Conservation (phyloP, 306 rosid genomes). For the Dryas drummondii region DNA sequence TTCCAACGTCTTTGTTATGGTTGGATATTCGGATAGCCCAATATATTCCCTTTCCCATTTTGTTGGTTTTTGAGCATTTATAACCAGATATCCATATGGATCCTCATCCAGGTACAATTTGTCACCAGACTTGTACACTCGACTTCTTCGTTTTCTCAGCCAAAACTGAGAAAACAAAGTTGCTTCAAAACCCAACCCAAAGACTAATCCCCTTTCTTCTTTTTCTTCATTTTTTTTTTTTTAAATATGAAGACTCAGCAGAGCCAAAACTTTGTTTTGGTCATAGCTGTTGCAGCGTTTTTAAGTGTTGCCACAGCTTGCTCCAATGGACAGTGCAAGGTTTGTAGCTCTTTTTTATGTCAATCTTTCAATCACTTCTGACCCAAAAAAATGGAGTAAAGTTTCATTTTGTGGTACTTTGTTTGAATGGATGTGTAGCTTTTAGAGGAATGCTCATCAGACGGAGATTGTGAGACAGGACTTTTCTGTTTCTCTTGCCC, state of each 20-base stretch:
- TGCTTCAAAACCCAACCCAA: background rate
- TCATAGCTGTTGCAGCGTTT: constrained; percentile 29
- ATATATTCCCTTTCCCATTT: background rate
- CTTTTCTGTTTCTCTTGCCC: constrained; percentile 61
- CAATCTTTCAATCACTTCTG: background rate
- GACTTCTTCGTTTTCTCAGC: constrained; percentile 45
- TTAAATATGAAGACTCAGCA: constrained; percentile 36
- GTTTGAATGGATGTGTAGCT: constrained; percentile 35
- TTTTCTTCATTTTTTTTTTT: too few species aligned
- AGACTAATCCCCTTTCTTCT: background rate
- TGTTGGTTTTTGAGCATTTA: constrained; percentile 9
- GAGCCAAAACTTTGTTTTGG: constrained; percentile 19
- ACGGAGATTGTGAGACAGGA: constrained; percentile 65
- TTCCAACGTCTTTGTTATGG: background rate
- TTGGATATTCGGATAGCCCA: background rate
- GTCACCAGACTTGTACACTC: background rate
- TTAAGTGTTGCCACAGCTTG: constrained; percentile 36
- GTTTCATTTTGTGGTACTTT: too few species aligned
- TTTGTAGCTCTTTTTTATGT: constrained; percentile 20
- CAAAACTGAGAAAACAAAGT: constrained; percentile 20
- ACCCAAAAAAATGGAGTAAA: background rate
- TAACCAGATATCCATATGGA: background rate
- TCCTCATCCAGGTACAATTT: background rate
- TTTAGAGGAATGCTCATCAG: constrained; percentile 58
- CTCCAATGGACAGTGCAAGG: constrained; percentile 66